These are phyloP conservation scores for Canariomyces notabilis DNA, from an alignment of 2,329 filamentous ascomycete genomes.

Conservation along the genomic window DNA sequence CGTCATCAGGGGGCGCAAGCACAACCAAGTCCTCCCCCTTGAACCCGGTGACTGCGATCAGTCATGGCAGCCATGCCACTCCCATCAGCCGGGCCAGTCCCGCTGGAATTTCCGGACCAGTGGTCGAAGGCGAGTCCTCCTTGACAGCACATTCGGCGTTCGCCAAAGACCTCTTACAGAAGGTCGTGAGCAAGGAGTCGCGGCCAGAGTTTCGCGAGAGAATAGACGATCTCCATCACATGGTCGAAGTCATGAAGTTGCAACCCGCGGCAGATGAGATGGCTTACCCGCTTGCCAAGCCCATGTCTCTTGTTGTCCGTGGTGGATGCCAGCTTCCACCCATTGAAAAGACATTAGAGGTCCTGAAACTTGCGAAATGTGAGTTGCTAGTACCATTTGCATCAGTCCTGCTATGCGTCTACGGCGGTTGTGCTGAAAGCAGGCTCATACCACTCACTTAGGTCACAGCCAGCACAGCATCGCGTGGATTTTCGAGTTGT, in stretches of 20 bases:
- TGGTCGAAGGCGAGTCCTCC: slow-evolving; percentile 42
- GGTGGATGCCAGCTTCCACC: slow-evolving; percentile 19
- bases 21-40: not conserved
- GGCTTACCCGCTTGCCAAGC: slow-evolving; percentile 23
- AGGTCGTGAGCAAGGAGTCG: slow-evolving; percentile 30
- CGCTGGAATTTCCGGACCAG: too few species aligned
- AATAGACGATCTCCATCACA: slow-evolving; percentile 31
- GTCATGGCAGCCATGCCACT: slow-evolving; percentile 14
- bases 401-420: not conserved
- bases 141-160: slow-evolving; percentile 43
- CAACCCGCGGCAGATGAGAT: slow-evolving; percentile 26
- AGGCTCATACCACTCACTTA: too few species aligned
- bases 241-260: slow-evolving; percentile 26
- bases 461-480: not conserved
- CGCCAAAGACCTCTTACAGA: slow-evolving; percentile 40
- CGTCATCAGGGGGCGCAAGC: not conserved
- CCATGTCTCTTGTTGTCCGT: slow-evolving; percentile 1
- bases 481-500: slow-evolving; percentile 38
- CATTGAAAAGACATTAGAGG: slow-evolving; percentile 15
- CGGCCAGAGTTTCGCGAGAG: slow-evolving; percentile 33
- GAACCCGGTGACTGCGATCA: slow-evolving; percentile 17
- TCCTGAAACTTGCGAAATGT: slow-evolving; percentile 17
- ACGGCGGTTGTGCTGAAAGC: not conserved
- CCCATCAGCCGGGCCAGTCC: slow-evolving; percentile 27
- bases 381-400: not conserved